These are phyloP conservation scores for Beauveria medogensis DNA, from an alignment of 2,329 filamentous ascomycete genomes.

Conservation along the genomic window DNA sequence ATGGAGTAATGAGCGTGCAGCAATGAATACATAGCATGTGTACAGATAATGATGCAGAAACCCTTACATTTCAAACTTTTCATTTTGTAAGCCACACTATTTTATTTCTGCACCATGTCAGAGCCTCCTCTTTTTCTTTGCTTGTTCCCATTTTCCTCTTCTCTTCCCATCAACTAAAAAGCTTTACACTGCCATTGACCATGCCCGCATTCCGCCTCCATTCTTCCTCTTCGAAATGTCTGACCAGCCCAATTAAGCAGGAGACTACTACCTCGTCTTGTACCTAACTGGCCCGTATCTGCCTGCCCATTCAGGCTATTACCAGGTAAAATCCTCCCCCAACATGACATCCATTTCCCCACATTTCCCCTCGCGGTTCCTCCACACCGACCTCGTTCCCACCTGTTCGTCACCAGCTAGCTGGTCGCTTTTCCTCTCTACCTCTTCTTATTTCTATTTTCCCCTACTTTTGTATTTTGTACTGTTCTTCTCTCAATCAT, in stretches of 20 bases:
- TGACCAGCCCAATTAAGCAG: conserved; percentile 1
- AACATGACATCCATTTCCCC: not conserved
- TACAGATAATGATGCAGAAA: not conserved
- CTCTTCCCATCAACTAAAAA: not conserved
- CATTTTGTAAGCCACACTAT: not conserved
- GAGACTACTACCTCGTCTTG: not conserved
- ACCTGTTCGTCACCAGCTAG: not conserved
- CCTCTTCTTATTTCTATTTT: not conserved
- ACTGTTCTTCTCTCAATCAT: not conserved
- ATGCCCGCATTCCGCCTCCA: no score
- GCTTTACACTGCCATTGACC: no score
- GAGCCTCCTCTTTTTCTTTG: not conserved
- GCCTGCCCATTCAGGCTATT: no score
- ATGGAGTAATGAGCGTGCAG: not conserved
- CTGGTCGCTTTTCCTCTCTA: not conserved
- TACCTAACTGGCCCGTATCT: not conserved
- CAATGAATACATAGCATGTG: not conserved
- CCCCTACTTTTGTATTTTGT: not conserved
- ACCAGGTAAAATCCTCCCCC: not conserved
- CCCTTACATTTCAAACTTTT: not conserved
- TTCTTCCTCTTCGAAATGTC: not conserved
- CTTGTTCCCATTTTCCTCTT: not conserved
- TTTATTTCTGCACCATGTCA: no score
- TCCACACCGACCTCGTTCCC: not conserved
- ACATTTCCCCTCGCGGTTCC: not conserved